Conservation (phyloP, 1,284 basidiomycete genomes). For the Sphaerobolus stellatus region DNA sequence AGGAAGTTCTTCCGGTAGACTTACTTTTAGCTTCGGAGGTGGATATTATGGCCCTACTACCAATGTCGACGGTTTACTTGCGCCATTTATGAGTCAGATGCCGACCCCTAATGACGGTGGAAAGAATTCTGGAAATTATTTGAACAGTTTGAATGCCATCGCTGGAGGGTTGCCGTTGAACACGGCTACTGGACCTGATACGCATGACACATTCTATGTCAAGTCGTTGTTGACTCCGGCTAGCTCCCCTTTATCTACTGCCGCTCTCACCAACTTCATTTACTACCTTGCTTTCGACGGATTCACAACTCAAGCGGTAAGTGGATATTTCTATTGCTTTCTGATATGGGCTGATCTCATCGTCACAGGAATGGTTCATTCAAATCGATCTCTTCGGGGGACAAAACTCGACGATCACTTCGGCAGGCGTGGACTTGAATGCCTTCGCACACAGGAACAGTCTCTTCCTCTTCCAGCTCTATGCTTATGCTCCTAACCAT, state of each 20-base stretch:
- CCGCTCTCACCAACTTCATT: background rate
- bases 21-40: background rate
- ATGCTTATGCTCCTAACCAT: background rate
- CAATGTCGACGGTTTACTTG: background rate
- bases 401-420: background rate
- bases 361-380: constrained; percentile 3
- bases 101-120: background rate
- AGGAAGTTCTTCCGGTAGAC: background rate
- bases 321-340: constrained; percentile 16
- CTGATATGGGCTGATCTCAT: constrained; percentile 6
- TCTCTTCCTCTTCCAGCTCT: background rate
- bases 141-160: background rate
- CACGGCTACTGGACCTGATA: background rate
- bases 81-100: background rate
- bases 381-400: constrained; percentile 10
- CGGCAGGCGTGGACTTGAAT: background rate
- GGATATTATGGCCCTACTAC: background rate
- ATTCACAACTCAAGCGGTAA: constrained; percentile 33
- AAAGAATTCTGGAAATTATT: background rate
- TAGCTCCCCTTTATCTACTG: background rate
- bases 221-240: constrained; percentile 7
- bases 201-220: background rate
- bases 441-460: background rate
- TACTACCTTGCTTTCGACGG: constrained; percentile 18
- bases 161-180: background rate